Conservation (phyloP, 805 yeast species). For the Blastobotrys peoriensis region DNA sequence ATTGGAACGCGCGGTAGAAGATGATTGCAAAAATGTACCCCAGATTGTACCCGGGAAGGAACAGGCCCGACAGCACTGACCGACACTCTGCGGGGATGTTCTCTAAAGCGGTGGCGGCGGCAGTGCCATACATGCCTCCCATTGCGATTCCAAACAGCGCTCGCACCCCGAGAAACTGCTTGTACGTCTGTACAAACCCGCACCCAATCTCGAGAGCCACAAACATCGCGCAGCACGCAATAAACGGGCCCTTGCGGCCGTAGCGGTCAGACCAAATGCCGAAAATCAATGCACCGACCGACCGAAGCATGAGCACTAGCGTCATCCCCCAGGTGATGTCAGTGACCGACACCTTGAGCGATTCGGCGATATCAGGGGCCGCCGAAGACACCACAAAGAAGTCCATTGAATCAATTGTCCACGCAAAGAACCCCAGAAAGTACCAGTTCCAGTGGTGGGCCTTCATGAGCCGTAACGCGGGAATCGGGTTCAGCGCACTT, state of each 20-base stretch:
- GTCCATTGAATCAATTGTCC: conserved; percentile 69
- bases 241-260: conserved; percentile 61
- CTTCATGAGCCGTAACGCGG: conserved; percentile 43
- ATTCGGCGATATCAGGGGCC: conserved; percentile 43
- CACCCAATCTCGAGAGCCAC: conserved; percentile 55
- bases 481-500: conserved; percentile 49
- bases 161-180: conserved; percentile 53
- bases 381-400: conserved; percentile 57
- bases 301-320: conserved; percentile 60
- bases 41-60: conserved; percentile 76
- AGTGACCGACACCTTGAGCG: conserved; percentile 39
- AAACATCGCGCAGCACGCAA: conserved; percentile 45
- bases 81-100: conserved; percentile 55
- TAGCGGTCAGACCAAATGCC: conserved; percentile 54
- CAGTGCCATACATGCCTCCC: conserved; percentile 66
- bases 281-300: conserved; percentile 64
- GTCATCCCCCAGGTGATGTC: conserved; percentile 69
- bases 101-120: conserved; percentile 60
- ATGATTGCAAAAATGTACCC: conserved; percentile 61
- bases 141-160: conserved; percentile 63
- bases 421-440: conserved; percentile 50
- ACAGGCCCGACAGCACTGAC: conserved; percentile 57
- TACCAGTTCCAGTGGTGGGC: conserved; percentile 55
- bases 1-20: conserved; percentile 52
- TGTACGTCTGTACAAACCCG: conserved; percentile 55